Base-by-base conservation (phyloP, 768 basidiomycete species). In the Mycena albidolilacea region DNA sequence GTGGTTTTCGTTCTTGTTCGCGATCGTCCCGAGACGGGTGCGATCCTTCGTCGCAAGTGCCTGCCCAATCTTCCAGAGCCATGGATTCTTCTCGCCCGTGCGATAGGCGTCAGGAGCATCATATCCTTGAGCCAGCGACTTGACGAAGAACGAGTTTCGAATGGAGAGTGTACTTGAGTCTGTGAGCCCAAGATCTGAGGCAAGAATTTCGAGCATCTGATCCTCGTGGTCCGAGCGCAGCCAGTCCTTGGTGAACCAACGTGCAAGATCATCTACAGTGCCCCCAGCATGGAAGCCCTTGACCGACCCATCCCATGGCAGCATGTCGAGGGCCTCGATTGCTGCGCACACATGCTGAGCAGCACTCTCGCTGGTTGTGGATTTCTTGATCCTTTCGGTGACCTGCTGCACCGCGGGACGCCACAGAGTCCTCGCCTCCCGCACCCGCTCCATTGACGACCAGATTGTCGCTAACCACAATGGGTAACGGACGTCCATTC, bases 221-320 rank as follows among this genome's bases (percentile, higher is more conserved):
- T 48, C 46, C 46, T 48, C 67, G 37, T 73, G 72, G 35, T 68
- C 62, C 3, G 38, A 65, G 14, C 17, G 37, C 38, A 73, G 38
- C 72, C 72, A 73, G 17, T 69, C 63, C 11, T 19, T 73, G n/a
- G 63, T 73, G 15, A 73, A 61, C 72, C 72, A 73, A 38, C 14
- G 62, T 37, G 57, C 30, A 4, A 73, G 67, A 37, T 43, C 7
- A 3, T 52, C 44, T 3, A 64, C n/a, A 1, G 35, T 43, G 1
- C 30, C n/a, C 57, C 30, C 30, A 19, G 38, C 70, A 4, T 35
- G 43, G 55, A 73, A 69, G 11, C 72, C 72, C n/a, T 60, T 46
- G 7, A 65, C 2, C 0, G 30, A n/a, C 1, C 63, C 72, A 37
- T 69, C 55, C 72, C 72, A 73, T 1, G 43, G 54, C 23, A 73